Base-by-base conservation (phyloP, 2,329 filamentous ascomycete species). In the Aspergillus intermedius region DNA sequence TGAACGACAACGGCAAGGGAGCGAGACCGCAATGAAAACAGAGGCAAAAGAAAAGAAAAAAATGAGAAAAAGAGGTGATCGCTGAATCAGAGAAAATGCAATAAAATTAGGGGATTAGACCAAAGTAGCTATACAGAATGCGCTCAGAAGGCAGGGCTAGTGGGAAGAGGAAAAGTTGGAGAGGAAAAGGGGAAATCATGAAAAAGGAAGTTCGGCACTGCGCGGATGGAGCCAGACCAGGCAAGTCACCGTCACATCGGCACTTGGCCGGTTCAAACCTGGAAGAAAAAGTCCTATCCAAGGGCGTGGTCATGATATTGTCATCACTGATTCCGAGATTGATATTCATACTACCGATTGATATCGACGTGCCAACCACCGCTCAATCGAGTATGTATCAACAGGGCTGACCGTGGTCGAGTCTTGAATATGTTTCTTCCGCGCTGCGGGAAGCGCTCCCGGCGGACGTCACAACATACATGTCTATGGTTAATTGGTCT, bases 131-230 rank as follows among this genome's bases (percentile, higher is more conserved):
- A 12, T 30, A 30, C 10, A 30, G 25, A 30, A 17, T 39, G 19
- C 19, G 19, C 19, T 19, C 17, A 44, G 23, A 23, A 30, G 15
- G 37, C 44, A 21, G 21, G 34, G 44, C 25, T 41, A 44, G 43
- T 42, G 37, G 46, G 45, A 25, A 28, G 40, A 46, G 32, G 21
- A 25, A 34, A 34, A 22, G 25, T 32, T 12, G 44, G 19, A 48
- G 30, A 34, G 32, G 22, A 25, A 46, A 15, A 40, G 34, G 47
- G 48, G 41, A 42, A 37, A 43, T 42, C 17, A 40, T 30, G 44
- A 28, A 43, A 50, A 44, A 30, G 32, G 44, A 43, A 47, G 42
- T 44, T 41, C 49, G 54, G 49, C 51, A 54, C 42, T 48, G 52
- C 52, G 49, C 48, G 54, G 54, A 56, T 51, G 30, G 45, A 47